Conservation (phyloP, 768 basidiomycete species). For the Amanita phalloides region DNA sequence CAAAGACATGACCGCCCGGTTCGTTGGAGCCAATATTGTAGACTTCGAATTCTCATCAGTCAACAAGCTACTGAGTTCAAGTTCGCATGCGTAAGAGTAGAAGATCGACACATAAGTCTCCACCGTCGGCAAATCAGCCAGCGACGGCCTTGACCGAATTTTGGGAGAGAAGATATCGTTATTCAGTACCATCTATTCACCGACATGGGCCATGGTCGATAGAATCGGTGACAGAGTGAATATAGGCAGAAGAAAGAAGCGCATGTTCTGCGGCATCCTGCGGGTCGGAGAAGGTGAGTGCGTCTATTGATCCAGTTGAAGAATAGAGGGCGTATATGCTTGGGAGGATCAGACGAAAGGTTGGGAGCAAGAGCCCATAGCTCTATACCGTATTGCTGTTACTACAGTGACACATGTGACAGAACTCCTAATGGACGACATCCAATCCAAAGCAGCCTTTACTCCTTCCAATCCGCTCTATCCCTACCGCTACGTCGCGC, state of each 20-base stretch:
- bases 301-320: no score
- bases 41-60: conserved; percentile 22
- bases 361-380: no score
- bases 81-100: conserved; percentile 72
- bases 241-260: background rate
- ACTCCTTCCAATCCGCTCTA: background rate
- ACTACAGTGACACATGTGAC: no score
- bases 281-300: no score
- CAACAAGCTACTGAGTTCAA: conserved; percentile 45
- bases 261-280: no score
- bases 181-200: background rate
- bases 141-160: conserved; percentile 37
- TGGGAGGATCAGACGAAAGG: no score
- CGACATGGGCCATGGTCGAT: background rate
- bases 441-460: background rate
- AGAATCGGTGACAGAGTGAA: background rate
- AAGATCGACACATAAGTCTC: conserved; percentile 70
- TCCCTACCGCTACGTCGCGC: background rate
- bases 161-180: conserved; percentile 20
- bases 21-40: conserved; percentile 76
- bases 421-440: background rate
- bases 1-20: conserved; percentile 80
- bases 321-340: no score
- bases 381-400: no score
- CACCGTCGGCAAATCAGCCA: conserved; percentile 73